A percentile compares a stretch with the other conserved stretches of the same genome.
These are phyloP conservation scores for Wallacemonas sp. DNA, from an alignment of 208 protist species.

Conservation along the genomic window DNA sequence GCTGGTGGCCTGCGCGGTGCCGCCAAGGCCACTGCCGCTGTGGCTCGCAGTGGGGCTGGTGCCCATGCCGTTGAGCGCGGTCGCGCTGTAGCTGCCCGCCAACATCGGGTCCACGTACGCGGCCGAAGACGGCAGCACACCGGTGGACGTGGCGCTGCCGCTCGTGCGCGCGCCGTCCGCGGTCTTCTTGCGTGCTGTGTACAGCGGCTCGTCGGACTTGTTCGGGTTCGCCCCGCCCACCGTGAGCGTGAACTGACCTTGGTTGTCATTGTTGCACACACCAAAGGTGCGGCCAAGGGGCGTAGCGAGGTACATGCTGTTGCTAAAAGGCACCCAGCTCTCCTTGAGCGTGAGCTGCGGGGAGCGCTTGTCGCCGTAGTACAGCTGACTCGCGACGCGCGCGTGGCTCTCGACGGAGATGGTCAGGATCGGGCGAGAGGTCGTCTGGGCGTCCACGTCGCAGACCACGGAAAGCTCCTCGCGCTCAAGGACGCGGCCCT, in stretches of 20 bases:
- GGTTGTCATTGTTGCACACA: slow-evolving; percentile 38
- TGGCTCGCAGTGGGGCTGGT: neutral
- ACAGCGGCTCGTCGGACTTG: slow-evolving; percentile 27
- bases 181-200: slow-evolving; percentile 30
- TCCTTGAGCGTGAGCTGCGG: slow-evolving; percentile 63
- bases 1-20: neutral
- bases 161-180: neutral
- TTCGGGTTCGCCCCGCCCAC: slow-evolving; percentile 18
- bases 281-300: slow-evolving; percentile 56
- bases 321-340: slow-evolving; percentile 73
- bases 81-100: slow-evolving; percentile 4
- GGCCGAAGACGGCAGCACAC: slow-evolving; percentile 3
- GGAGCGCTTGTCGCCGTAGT: slow-evolving; percentile 57
- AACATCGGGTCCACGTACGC: slow-evolving; percentile 15
- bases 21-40: neutral
- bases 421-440: slow-evolving; percentile 9
- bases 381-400: slow-evolving; percentile 54
- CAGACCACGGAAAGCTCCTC: slow-evolving; percentile 56
- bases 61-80: neutral
- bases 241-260: slow-evolving; percentile 32
- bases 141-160: neutral
- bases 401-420: slow-evolving; percentile 53
- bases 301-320: slow-evolving; percentile 61
- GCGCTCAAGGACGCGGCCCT: slow-evolving; percentile 47
- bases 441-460: slow-evolving; percentile 5